A percentile compares a stretch with the other conserved stretches of the same genome.
These are phyloP conservation scores for Purpureocillium takamizusanense DNA, from an alignment of 2,329 filamentous ascomycete species.

Conservation along the genomic window DNA sequence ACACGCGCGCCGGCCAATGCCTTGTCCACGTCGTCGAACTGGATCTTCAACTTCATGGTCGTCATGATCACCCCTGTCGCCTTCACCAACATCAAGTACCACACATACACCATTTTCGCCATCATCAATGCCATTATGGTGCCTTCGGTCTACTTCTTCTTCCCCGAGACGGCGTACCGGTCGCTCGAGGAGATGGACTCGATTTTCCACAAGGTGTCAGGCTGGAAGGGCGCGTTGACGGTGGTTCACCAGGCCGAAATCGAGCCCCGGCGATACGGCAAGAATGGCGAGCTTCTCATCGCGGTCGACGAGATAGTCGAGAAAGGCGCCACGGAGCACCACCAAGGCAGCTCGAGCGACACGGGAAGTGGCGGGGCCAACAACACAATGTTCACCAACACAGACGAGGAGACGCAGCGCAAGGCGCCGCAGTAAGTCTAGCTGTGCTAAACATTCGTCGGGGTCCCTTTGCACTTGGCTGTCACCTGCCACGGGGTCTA, in stretches of 20 bases:
- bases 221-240: slow-evolving; percentile 23
- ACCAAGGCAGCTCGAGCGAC: slow-evolving; percentile 17
- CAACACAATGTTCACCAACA: slow-evolving; percentile 17
- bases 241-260: slow-evolving; percentile 28
- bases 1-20: slow-evolving; percentile 56
- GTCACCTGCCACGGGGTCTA: no score
- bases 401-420: slow-evolving; percentile 25
- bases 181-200: slow-evolving; percentile 59
- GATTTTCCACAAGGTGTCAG: slow-evolving; percentile 50
- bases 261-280: slow-evolving; percentile 48
- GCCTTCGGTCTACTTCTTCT: slow-evolving; percentile 51
- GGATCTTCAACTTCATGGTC: slow-evolving; percentile 56
- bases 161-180: slow-evolving; percentile 55
- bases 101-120: slow-evolving; percentile 59
- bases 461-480: no score
- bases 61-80: slow-evolving; percentile 55
- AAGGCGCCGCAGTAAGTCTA: slow-evolving; percentile 5
- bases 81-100: slow-evolving; percentile 46
- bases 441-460: not conserved
- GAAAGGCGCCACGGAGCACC: slow-evolving; percentile 18
- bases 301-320: slow-evolving; percentile 32
- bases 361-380: slow-evolving; percentile 9
- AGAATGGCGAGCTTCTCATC: slow-evolving; percentile 49
- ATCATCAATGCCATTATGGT: slow-evolving; percentile 55
- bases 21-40: slow-evolving; percentile 43